These are phyloP conservation scores for Dicorynia guianensis DNA, from an alignment of 306 rosid genomes.

Conservation along the genomic window DNA sequence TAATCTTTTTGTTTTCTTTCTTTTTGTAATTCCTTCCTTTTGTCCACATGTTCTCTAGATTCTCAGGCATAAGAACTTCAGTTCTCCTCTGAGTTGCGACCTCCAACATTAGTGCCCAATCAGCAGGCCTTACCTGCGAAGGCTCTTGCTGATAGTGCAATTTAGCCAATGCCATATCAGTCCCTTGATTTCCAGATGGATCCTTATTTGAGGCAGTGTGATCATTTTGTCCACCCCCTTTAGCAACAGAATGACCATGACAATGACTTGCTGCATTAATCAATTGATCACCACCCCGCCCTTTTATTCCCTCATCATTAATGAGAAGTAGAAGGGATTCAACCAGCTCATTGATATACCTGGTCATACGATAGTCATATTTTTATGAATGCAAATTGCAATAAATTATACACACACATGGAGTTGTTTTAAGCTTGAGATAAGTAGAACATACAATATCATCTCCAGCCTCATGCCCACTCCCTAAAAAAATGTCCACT, in stretches of 20 bases:
- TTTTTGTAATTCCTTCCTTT: constrained; percentile 87
- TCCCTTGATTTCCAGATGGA: constrained; percentile 42
- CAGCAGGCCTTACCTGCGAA: constrained; percentile 57
- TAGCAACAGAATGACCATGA: constrained; percentile 51
- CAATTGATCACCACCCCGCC: constrained; percentile 51
- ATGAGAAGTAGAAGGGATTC: constrained; percentile 68
- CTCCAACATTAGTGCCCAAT: constrained; percentile 82
- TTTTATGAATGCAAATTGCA: constrained; percentile 31
- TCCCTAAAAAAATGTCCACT: neutral
- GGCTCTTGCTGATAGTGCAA: constrained; percentile 40
- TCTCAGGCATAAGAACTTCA: constrained; percentile 94
- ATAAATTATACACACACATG: neutral
- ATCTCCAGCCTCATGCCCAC: neutral
- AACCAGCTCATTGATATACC: constrained; percentile 85
- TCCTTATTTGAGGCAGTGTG: constrained; percentile 45
- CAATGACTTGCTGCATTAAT: constrained; percentile 52
- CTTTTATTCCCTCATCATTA: constrained; percentile 54
- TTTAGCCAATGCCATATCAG: constrained; percentile 38
- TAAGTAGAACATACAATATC: neutral
- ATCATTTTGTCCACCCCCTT: constrained; percentile 41
- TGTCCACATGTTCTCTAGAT: constrained; percentile 99
- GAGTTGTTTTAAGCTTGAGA: neutral
- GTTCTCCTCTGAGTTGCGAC: constrained; percentile 94
- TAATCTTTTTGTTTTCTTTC: constrained; percentile 57
- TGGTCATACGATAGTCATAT: constrained; percentile 49